A percentile compares a stretch with the other conserved stretches of the same genome.
These are phyloP conservation scores for Ceratobasidium sp. DNA, from an alignment of 1,284 basidiomycete species.

Conservation along the genomic window DNA sequence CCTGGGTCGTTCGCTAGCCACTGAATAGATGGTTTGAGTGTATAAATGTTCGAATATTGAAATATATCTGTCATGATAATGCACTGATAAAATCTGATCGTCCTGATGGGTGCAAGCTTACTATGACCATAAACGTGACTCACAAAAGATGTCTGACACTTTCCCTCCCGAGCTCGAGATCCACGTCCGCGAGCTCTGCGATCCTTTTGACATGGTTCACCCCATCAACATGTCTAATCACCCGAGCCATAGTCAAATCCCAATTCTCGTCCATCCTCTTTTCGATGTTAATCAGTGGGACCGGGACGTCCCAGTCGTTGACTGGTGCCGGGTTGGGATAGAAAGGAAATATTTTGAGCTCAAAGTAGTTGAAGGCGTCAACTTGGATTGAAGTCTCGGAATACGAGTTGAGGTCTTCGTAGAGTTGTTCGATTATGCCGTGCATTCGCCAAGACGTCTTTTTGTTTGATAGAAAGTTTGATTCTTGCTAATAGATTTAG, in stretches of 20 bases:
- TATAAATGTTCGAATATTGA: constrained; percentile 98
- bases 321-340: constrained; percentile 92
- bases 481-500: constrained; percentile 77
- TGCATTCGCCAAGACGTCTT: constrained; percentile 76
- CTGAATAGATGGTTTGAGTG: constrained; percentile 81
- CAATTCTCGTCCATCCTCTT: constrained; percentile 88
- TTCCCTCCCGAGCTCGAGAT: constrained; percentile 81
- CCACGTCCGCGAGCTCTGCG: constrained; percentile 90
- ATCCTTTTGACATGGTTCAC: constrained; percentile 91
- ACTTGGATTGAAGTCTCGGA: constrained; percentile 92
- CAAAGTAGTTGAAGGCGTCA: constrained; percentile 89
- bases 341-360: constrained; percentile 95
- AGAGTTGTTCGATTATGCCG: constrained; percentile 93
- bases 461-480: constrained; percentile 82
- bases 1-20: constrained; percentile 84
- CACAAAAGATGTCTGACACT: constrained; percentile 93
- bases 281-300: constrained; percentile 84
- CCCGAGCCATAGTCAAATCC: constrained; percentile 94
- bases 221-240: constrained; percentile 87
- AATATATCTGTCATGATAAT: constrained; percentile 97
- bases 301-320: constrained; percentile 94
- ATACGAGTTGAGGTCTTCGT: constrained; percentile 96
- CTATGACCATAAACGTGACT: constrained; percentile 47
- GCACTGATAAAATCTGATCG: constrained; percentile 86
- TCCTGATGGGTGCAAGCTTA: not conserved